Evolutionary conservation across 306 rosid species (phyloP).

Genomic region (Betula pendula): DNA sequence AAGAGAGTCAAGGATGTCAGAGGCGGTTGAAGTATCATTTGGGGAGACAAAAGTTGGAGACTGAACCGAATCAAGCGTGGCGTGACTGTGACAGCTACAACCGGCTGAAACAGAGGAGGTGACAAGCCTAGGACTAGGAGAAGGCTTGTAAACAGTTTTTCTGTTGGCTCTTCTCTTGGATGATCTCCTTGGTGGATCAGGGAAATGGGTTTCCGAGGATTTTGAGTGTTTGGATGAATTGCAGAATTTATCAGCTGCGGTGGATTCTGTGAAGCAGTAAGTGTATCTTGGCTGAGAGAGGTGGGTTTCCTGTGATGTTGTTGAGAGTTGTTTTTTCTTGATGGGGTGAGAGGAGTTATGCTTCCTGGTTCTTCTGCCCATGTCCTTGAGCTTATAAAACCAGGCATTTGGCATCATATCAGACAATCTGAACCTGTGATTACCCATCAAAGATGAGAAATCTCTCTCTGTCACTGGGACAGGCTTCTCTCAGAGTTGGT

Average conservation of each 20-base stretch:
- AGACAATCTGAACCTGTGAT: conserved; percentile 66
- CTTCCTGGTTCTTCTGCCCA: conserved; percentile 58
- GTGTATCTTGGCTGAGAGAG: conserved; percentile 41
- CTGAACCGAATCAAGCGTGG: conserved; percentile 24
- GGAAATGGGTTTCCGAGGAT: conserved; percentile 47
- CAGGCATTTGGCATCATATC: conserved; percentile 86
- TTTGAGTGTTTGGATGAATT: conserved; percentile 41
- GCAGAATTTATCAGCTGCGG: conserved; percentile 36
- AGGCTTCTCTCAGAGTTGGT: conserved; percentile 18
- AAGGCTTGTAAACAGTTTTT: conserved; percentile 73
- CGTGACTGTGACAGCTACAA: conserved; percentile 41
- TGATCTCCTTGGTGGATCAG: conserved; percentile 66
- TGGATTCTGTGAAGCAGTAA: conserved; percentile 41
- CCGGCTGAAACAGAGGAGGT: conserved; percentile 37
- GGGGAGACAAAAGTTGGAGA: conserved; percentile 60
- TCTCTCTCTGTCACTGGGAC: conserved; percentile 13
- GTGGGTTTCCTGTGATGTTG: conserved; percentile 47
- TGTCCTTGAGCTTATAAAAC: conserved; percentile 83
- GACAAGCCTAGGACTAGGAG: conserved; percentile 48
- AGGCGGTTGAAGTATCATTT: conserved; percentile 46
- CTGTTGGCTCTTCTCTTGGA: conserved; percentile 61
- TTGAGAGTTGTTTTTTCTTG: conserved; percentile 50
- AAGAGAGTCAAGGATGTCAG: conserved; percentile 40
- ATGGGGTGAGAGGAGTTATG: conserved; percentile 35
- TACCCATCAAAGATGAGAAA: conserved; percentile 56